Evolutionary conservation across 2,329 filamentous ascomycete genomes (phyloP).

Genomic region (Trichophyton simii): DNA sequence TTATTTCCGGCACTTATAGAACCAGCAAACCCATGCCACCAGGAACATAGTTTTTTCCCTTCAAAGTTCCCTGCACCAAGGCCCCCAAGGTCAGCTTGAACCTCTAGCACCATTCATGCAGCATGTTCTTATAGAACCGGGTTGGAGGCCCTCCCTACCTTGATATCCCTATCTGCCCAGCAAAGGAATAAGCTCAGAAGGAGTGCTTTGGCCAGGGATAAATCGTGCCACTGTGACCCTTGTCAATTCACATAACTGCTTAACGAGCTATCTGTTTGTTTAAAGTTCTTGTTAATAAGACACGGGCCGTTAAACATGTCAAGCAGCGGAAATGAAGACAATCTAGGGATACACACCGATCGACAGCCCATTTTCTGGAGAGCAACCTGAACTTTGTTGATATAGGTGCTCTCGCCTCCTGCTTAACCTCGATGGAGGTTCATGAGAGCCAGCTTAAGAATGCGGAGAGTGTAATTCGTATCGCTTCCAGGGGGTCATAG

Average conservation of each 20-base stretch:
- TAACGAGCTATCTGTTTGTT: background rate
- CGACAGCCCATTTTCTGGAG: slow-evolving; percentile 29
- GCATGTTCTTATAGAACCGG: background rate
- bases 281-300: background rate
- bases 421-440: slow-evolving; percentile 36
- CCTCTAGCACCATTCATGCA: background rate
- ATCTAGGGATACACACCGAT: slow-evolving; percentile 10
- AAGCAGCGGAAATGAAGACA: background rate
- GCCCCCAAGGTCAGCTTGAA: background rate
- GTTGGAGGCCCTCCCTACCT: slow-evolving; percentile 7
- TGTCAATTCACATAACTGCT: slow-evolving; percentile 18
- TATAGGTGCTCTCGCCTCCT: slow-evolving; percentile 36
- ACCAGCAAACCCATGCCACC: background rate
- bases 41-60: background rate
- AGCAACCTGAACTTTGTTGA: slow-evolving; percentile 33
- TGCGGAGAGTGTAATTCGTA: slow-evolving; percentile 46
- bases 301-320: background rate
- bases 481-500: slow-evolving; percentile 20
- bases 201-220: slow-evolving; percentile 21
- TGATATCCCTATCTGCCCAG: slow-evolving; percentile 19
- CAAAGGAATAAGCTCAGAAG: slow-evolving; percentile 20
- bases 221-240: slow-evolving; percentile 19
- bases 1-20: background rate
- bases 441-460: slow-evolving; percentile 42
- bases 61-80: background rate